Evolutionary conservation across 768 basidiomycete species (phyloP).

Genomic region (Mycena rosella): DNA sequence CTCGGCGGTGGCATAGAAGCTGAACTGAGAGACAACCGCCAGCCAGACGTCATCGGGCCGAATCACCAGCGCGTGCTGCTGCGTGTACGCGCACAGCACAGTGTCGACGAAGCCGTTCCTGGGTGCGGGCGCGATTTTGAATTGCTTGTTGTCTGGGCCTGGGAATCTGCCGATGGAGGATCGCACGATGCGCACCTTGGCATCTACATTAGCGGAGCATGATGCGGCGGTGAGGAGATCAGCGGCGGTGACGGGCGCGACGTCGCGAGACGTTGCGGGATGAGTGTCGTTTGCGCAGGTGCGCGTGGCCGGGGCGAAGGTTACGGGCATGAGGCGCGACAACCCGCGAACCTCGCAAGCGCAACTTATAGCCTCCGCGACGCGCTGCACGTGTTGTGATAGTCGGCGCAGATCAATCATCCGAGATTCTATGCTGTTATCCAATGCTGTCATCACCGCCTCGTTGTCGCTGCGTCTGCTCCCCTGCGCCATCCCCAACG

Average conservation of each 20-base stretch:
- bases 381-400: constrained; percentile 31
- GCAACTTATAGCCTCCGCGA: constrained; percentile 18
- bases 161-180: constrained; percentile 23
- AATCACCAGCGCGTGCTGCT: constrained; percentile 30
- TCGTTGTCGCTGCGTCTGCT: too few relatives aligned
- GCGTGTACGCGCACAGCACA: constrained; percentile 26
- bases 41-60: constrained; percentile 32
- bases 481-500: too few relatives aligned
- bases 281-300: constrained; percentile 13
- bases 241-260: constrained; percentile 26
- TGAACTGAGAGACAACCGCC: constrained; percentile 28
- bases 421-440: not conserved
- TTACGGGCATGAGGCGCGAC: constrained; percentile 26
- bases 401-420: constrained; percentile 26
- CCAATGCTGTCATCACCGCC: too few relatives aligned
- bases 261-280: constrained; percentile 24
- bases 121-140: constrained; percentile 23
- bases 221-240: constrained; percentile 22
- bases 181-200: constrained; percentile 15
- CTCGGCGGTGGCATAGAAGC: constrained; percentile 27
- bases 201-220: constrained; percentile 9
- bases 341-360: not conserved
- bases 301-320: constrained; percentile 24
- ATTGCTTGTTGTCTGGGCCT: constrained; percentile 26
- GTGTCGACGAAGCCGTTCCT: constrained; percentile 31